These are phyloP conservation scores for Rhododendron ovatum DNA, from an alignment of 148 eudicot species.

Conservation along the genomic window DNA sequence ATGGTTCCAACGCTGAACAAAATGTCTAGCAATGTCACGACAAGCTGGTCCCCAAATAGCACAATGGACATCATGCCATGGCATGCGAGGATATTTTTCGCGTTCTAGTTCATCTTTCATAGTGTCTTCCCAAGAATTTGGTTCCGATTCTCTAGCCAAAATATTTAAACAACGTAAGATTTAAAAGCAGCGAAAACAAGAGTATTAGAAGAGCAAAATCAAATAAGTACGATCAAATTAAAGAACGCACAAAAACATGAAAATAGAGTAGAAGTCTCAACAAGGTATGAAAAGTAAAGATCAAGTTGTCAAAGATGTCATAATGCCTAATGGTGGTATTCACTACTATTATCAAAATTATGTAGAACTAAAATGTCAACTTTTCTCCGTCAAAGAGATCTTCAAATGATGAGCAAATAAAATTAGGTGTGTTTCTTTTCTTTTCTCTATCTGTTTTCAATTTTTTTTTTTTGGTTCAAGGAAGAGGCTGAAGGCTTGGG, in stretches of 20 bases:
- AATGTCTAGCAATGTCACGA: conserved; percentile 92
- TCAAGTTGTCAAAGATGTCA: background rate
- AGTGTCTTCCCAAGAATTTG: conserved; percentile 98
- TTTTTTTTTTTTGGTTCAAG: background rate
- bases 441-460: background rate
- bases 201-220: background rate
- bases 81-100: conserved; percentile 88
- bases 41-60: conserved; percentile 96
- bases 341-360: background rate
- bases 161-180: background rate
- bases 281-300: background rate
- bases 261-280: background rate
- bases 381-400: background rate
- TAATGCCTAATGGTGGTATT: background rate
- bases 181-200: background rate
- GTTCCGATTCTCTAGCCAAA: conserved; percentile 81
- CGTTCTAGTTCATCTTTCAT: conserved; percentile 95
- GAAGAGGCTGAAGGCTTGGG: background rate
- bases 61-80: conserved; percentile 99
- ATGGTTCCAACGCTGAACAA: conserved; percentile 98
- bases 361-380: background rate
- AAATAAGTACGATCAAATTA: background rate
- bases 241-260: background rate
- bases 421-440: background rate
- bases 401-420: background rate